Evolutionary conservation across 2,329 filamentous ascomycete species (phyloP), one percentile per base, ranked within the genome.

Genomic region (Alternaria longipes): DNA sequence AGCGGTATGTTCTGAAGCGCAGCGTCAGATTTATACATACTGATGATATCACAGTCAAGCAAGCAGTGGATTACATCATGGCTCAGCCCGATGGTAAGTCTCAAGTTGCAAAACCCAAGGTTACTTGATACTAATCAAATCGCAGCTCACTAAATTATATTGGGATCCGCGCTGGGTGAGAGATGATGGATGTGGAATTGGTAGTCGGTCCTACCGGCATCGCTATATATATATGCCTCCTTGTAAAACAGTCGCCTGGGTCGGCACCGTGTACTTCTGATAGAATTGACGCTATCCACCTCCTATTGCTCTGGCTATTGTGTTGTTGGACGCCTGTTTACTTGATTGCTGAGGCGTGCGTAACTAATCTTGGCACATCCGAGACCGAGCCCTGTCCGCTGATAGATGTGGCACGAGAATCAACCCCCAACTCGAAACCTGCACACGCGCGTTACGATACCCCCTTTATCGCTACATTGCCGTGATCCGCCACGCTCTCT

Each of bases 11-110:
- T 22, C 14, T 24, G 7, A 12, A 26, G 22, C 16, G 24, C 22
- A 30, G 16, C n/a, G 8, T 41, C 12, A 18, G n/a, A 40, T 16
- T 44, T 32, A n/a, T 36, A 28, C 34, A 54, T 64, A 65, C 80
- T 83, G 67, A 83, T 70, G 47, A 60, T 59, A 46, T 60, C 59
- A 62, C 75, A 97, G 94, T 97, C 74, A 91, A 95, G 82, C 91
- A 97, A 86, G 94, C 94, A 72, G 92, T 97, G 70, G 89, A 94
- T 80, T 97, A 97, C 86, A 97, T 97, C 84, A 81, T 93, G 78
- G 89, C 88, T 82, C 93, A 97, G 85, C 94, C 94, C 76, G 93
- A 97, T 82, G 94, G 93, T 87, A 88, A 87, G 89, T 45, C 16
- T 30, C 34, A 47, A 36, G 18, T 38, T 5, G 87, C 62, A 8